A percentile compares a stretch with the other conserved stretches of the same genome.
Conservation (phyloP, 805 yeast species). For the Diddensiella santjacobensis region DNA sequence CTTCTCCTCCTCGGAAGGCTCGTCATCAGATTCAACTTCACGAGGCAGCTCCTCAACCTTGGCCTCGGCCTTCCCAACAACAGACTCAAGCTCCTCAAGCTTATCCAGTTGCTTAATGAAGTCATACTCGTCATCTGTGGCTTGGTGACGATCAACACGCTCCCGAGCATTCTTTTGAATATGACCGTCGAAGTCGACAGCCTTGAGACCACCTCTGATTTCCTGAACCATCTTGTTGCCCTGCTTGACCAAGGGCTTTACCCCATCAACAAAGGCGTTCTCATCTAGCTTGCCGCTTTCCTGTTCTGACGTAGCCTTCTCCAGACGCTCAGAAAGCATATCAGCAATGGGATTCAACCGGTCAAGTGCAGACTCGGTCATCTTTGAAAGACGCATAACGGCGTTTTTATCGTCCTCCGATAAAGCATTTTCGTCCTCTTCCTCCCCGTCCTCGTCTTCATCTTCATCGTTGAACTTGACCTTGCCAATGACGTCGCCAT, state of each 20-base stretch:
- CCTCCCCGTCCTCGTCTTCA: too few relatives aligned
- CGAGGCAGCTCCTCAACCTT: background rate
- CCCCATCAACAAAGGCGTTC: background rate
- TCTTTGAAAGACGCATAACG: background rate
- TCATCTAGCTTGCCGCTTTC: background rate
- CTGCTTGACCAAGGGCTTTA: background rate
- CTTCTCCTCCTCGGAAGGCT: conserved; percentile 2
- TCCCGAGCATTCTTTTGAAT: background rate
- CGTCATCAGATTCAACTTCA: background rate
- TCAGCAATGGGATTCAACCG: background rate
- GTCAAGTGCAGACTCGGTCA: background rate
- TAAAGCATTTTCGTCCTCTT: too few relatives aligned
- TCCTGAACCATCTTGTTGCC: background rate
- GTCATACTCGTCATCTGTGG: background rate
- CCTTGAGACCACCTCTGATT: background rate
- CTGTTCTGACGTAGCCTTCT: background rate
- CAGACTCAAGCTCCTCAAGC: background rate
- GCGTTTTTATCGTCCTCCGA: background rate
- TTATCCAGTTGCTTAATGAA: background rate
- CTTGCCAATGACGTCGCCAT: background rate
- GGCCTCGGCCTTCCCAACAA: background rate
- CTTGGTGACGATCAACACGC: background rate
- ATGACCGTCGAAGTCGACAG: background rate
- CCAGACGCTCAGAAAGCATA: background rate
- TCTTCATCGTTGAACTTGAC: background rate